phyloP scores from a whole-genome alignment of 1,139 yeast genomes.

The Saccharomyces hybrid region DNA sequence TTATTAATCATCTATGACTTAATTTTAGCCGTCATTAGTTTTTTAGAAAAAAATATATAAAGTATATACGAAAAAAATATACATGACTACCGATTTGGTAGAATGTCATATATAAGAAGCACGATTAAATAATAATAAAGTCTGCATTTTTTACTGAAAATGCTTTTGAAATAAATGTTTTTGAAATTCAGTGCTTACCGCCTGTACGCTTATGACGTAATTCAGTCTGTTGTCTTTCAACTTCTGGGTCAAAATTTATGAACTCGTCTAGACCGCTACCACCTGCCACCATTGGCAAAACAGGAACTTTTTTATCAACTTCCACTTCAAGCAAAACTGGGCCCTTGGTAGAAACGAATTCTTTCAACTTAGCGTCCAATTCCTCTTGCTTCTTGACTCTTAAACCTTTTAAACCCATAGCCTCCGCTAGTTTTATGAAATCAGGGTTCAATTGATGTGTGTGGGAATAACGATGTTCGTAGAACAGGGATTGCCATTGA shows the following conservation, averaged over 20 bases:
- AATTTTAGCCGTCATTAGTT: background rate
- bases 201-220: conserved; percentile 36
- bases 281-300: conserved; percentile 96
- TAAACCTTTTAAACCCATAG: conserved; percentile 86
- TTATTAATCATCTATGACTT: background rate
- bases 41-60: background rate
- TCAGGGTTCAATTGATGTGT: conserved; percentile 94
- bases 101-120: background rate
- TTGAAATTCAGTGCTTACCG: conserved; percentile 31
- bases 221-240: conserved; percentile 65
- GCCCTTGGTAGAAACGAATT: conserved; percentile 69
- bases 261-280: conserved; percentile 94
- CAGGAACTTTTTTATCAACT: conserved; percentile 95
- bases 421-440: conserved; percentile 85
- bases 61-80: background rate
- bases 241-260: conserved; percentile 73
- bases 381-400: conserved; percentile 65
- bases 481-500: conserved; percentile 97
- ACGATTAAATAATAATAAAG: background rate
- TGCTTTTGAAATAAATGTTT: too few relatives aligned
- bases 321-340: conserved; percentile 87
- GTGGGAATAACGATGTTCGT: conserved; percentile 93
- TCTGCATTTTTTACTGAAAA: background rate
- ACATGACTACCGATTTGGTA: background rate
- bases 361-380: conserved; percentile 51